Evolutionary conservation across 1,139 yeast species (phyloP).

Genomic region (Kurtzmaniella quercitrusa): DNA sequence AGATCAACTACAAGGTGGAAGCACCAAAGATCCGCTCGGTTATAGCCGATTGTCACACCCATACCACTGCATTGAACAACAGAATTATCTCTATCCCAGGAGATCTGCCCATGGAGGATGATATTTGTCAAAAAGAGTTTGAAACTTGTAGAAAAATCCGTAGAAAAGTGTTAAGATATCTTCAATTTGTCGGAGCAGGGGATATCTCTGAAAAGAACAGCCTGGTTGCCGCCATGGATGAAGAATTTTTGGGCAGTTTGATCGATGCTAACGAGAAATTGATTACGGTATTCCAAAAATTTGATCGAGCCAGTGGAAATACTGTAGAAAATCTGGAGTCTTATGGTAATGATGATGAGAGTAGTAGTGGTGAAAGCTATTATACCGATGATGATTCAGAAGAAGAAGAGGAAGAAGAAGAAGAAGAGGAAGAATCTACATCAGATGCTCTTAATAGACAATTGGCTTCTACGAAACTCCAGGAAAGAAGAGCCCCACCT

Average conservation of each 20-base stretch:
- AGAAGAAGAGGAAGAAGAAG: constrained; percentile 29
- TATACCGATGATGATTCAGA: constrained; percentile 40
- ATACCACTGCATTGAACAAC: constrained; percentile 70
- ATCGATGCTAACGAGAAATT: constrained; percentile 87
- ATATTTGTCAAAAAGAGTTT: constrained; percentile 55
- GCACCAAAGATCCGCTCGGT: constrained; percentile 66
- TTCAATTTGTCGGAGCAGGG: constrained; percentile 72
- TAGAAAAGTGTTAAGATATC: constrained; percentile 70
- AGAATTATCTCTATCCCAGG: constrained; percentile 53
- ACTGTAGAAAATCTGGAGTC: constrained; percentile 35
- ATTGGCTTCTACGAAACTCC: constrained; percentile 11
- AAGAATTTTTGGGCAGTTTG: constrained; percentile 80
- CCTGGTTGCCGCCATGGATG: constrained; percentile 42
- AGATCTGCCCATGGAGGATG: constrained; percentile 59
- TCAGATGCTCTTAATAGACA: constrained; percentile 12
- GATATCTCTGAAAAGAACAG: constrained; percentile 25
- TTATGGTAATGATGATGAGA: constrained; percentile 26
- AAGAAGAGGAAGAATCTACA: constrained; percentile 17
- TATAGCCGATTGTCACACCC: constrained; percentile 73
- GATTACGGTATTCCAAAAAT: constrained; percentile 65
- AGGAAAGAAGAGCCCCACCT: constrained; percentile 9
- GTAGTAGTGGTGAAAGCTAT: constrained; percentile 32
- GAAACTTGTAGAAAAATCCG: constrained; percentile 74
- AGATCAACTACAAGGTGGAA: constrained; percentile 65
- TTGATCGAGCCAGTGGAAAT: constrained; percentile 49